Evolutionary conservation across 2,329 filamentous ascomycete genomes (phyloP), one percentile per base, ranked within the genome.

Genomic region (Alternaria sp.): DNA sequence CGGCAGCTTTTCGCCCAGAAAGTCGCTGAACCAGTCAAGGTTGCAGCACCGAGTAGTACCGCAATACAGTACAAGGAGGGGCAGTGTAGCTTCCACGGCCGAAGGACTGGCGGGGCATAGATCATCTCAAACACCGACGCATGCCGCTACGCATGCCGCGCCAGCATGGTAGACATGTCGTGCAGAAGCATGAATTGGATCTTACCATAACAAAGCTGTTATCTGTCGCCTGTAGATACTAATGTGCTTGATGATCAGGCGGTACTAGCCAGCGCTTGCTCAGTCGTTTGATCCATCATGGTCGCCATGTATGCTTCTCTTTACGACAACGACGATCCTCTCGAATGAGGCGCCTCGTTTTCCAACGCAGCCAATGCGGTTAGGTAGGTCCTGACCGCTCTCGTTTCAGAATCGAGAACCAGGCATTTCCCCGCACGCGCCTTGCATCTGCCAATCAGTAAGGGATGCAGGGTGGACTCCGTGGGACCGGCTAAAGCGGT

Each of bases 61-160:
- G 57, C 53, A 30, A 62, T 53, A 58, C 40, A 61, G 46, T 32
- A 61, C 52, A 56, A 65, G 59, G 69, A 72, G 67, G 66, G 66
- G 62, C 69, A 69, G 60, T 57, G 53, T 43, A 60, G 46, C 57
- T 40, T 51, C 45, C 57, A 57, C 57, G 63, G 65, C 67, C 63
- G 61, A 61, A 64, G 64, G 51, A 51, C 55, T 57, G 58, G 64
- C 59, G 64, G 64, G 64, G 62, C 61, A 55, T 56, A 49, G 22
- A 48, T 49, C 30, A 20, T 53, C 43, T 56, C 62, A 54, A 54
- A 57, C 62, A 54, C 64, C 59, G 59, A 62, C 53, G 62, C 59
- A 62, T 62, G 57, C 53, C 57, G 57, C 59, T 55, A 60, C 54
- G 55, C 55, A 54, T 56, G 50, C 32, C 55, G 55, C 30, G 49